phyloP scores from a whole-genome alignment of 176 grass and related monocot species.

The Avena eriantha region DNA sequence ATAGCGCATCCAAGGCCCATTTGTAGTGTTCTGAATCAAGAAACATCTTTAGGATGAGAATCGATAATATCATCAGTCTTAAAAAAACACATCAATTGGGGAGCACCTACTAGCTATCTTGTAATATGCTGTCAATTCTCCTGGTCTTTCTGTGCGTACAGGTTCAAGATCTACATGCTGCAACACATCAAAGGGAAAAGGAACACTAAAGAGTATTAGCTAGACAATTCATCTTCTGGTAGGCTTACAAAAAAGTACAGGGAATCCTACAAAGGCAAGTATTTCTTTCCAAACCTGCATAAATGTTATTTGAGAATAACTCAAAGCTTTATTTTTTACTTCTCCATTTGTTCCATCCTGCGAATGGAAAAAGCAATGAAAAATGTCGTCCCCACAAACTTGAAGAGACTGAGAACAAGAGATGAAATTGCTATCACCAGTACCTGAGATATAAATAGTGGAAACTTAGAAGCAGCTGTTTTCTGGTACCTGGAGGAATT shows the following conservation, averaged over 20 bases:
- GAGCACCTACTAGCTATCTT: slow-evolving; percentile 94
- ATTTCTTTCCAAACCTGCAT: slow-evolving; percentile 76
- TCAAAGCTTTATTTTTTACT: slow-evolving; percentile 96
- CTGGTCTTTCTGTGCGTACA: slow-evolving; percentile 87
- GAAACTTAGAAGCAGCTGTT: slow-evolving; percentile 86
- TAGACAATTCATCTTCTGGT: slow-evolving; percentile 3
- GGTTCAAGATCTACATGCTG: slow-evolving; percentile 96
- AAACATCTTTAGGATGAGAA: slow-evolving; percentile 44
- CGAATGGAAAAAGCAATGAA: slow-evolving; percentile 45
- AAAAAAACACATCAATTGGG: slow-evolving; percentile 19
- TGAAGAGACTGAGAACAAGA: slow-evolving; percentile 35
- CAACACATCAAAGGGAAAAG: slow-evolving; percentile 43
- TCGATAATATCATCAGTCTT: slow-evolving; percentile 27
- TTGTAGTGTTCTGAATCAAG: slow-evolving; percentile 84
- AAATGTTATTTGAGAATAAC: slow-evolving; percentile 76
- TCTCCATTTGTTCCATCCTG: slow-evolving; percentile 97
- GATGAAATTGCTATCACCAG: slow-evolving; percentile 21
- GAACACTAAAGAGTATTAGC: background rate
- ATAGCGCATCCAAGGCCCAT: slow-evolving; percentile 95
- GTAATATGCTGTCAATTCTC: slow-evolving; percentile 93
- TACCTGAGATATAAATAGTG: slow-evolving; percentile 98
- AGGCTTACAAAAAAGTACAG: slow-evolving; percentile 12
- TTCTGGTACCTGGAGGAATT: slow-evolving; percentile 77
- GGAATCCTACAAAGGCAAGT: background rate
- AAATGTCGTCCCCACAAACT: slow-evolving; percentile 10